Conservation (phyloP, 2,329 filamentous ascomycete genomes). For the Paecilomyces dactylethromorphus region DNA sequence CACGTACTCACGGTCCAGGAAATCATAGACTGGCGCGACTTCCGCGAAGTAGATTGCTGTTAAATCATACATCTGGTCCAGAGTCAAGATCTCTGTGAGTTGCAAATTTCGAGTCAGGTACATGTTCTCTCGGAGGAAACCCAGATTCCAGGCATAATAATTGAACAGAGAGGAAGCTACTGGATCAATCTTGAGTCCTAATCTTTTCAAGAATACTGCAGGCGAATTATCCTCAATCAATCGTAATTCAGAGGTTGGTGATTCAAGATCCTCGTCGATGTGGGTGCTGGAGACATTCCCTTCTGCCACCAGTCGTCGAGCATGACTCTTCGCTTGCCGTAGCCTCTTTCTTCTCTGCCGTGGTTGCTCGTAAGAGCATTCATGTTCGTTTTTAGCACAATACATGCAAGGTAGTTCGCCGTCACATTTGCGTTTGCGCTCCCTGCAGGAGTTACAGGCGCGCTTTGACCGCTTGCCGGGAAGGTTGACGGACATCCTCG, state of each 20-base stretch:
- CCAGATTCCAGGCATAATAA: background rate
- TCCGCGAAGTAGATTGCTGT: conserved; percentile 2
- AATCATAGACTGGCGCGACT: conserved; percentile 9
- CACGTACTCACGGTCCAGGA: conserved; percentile 5
- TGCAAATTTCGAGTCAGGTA: background rate
- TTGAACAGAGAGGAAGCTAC: background rate
- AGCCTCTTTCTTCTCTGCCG: background rate
- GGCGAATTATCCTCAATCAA: background rate
- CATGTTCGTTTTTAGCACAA: background rate
- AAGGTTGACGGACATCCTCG: background rate
- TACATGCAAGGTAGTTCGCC: background rate
- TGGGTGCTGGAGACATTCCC: background rate
- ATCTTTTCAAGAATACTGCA: background rate
- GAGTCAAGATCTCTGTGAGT: conserved; percentile 3
- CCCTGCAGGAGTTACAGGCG: background rate
- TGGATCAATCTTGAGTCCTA: background rate
- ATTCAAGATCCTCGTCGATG: background rate
- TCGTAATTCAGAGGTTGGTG: background rate
- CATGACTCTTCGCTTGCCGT: background rate
- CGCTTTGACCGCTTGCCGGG: background rate
- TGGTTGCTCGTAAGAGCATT: background rate
- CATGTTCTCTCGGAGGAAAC: background rate
- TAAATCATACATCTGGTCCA: background rate
- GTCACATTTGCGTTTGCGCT: background rate
- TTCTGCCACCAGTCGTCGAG: background rate